A percentile compares a stretch with the other conserved stretches of the same genome.
Conservation (phyloP, 352 stramenopile genomes). For the Phytophthora nicotianae region DNA sequence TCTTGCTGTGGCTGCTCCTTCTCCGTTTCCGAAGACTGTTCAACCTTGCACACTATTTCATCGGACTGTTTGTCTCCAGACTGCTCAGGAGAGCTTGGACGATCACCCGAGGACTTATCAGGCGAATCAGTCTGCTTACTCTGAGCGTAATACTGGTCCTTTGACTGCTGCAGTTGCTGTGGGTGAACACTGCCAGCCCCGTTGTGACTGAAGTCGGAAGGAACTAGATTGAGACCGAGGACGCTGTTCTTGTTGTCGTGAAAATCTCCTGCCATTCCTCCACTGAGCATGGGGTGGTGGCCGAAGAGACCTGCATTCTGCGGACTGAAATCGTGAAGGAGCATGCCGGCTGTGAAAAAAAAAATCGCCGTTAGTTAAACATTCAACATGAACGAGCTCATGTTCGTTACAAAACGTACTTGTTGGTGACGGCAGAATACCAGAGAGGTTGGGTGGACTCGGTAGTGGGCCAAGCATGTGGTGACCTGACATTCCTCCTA, state of each 20-base stretch:
- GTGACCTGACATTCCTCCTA: slow-evolving; percentile 56
- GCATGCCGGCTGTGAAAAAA: slow-evolving; percentile 58
- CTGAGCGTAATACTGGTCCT: slow-evolving; percentile 44
- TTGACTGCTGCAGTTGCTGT: slow-evolving; percentile 43
- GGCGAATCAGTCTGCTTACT: slow-evolving; percentile 36
- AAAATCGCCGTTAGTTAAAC: slow-evolving; percentile 21
- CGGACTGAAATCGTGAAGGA: slow-evolving; percentile 80
- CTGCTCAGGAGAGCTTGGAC: slow-evolving; percentile 31
- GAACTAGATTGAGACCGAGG: slow-evolving; percentile 63
- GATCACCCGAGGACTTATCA: slow-evolving; percentile 38
- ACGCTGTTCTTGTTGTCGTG: slow-evolving; percentile 64
- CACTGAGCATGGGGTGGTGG: slow-evolving; percentile 46
- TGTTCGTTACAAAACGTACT: slow-evolving; percentile 50
- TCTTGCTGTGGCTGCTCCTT: slow-evolving; percentile 18
- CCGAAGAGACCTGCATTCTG: slow-evolving; percentile 56
- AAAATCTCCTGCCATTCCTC: slow-evolving; percentile 33
- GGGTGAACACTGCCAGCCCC: slow-evolving; percentile 28
- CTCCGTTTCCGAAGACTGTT: slow-evolving; percentile 16
- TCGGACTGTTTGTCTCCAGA: slow-evolving; percentile 19
- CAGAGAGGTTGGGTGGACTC: slow-evolving; percentile 74
- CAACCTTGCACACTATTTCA: slow-evolving; percentile 26
- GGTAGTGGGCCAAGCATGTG: slow-evolving; percentile 68
- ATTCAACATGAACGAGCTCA: slow-evolving; percentile 3
- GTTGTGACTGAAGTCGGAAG: slow-evolving; percentile 61
- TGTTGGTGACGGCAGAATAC: slow-evolving; percentile 77